Evolutionary conservation across 805 yeast species (phyloP).

Genomic region (Nakazawaea populi): DNA sequence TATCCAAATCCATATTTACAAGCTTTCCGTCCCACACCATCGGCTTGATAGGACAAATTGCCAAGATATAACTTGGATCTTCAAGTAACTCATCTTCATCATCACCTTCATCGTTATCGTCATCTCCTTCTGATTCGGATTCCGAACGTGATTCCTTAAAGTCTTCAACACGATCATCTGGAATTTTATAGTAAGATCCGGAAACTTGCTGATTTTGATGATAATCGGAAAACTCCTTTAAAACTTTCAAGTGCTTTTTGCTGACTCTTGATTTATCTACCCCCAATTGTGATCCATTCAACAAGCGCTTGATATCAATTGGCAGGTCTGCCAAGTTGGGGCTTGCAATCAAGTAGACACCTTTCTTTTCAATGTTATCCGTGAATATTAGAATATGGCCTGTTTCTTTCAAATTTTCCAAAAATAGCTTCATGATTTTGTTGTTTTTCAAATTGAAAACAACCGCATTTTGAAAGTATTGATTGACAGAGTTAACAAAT

Average conservation of each 20-base stretch:
- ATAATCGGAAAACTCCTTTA: constrained; percentile 20
- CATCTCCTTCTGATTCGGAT: constrained; percentile 18
- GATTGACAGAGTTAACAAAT: constrained; percentile 61
- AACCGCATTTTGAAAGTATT: constrained; percentile 69
- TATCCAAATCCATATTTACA: constrained; percentile 43
- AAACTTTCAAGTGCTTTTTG: constrained; percentile 23
- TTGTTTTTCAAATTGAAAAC: constrained; percentile 50
- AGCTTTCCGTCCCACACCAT: constrained; percentile 87
- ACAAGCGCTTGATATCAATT: constrained; percentile 35
- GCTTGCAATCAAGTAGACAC: constrained; percentile 78
- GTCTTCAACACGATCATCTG: constrained; percentile 15
- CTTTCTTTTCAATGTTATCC: constrained; percentile 63
- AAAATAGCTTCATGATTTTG: constrained; percentile 36
- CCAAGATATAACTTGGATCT: constrained; percentile 56
- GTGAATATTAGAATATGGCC: constrained; percentile 77
- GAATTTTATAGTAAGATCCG: constrained; percentile 2
- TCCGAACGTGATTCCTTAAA: background rate
- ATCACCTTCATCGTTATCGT: constrained; percentile 18
- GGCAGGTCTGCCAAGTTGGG: constrained; percentile 39
- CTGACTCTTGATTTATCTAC: constrained; percentile 36
- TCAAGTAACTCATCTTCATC: constrained; percentile 18
- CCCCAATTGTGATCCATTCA: constrained; percentile 46
- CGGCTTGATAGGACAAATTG: constrained; percentile 76
- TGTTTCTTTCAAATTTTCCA: constrained; percentile 53
- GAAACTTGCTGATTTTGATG: constrained; percentile 12